Evolutionary conservation across 495 filamentous ascomycete species (phyloP).

Genomic region (Tuber indicum): DNA sequence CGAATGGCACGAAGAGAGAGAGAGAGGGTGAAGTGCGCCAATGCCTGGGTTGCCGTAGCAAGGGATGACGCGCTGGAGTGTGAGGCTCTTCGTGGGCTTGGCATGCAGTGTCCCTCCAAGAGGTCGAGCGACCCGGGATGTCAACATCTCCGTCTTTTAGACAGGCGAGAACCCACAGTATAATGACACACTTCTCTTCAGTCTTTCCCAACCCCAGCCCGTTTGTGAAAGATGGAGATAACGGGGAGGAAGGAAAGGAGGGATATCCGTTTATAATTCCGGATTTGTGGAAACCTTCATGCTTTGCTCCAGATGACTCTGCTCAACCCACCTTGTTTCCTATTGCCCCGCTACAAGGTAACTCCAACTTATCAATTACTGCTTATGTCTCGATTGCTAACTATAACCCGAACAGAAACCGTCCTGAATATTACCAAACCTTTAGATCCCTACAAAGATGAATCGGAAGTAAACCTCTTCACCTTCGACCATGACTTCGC

Average conservation of each 20-base stretch:
- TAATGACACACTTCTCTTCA: conserved; percentile 29
- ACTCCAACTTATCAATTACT: conserved; percentile 9
- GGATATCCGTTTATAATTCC: conserved; percentile 66
- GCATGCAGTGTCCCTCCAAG: background rate
- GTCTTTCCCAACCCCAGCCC: conserved; percentile 18
- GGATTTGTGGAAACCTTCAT: conserved; percentile 55
- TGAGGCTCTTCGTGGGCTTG: conserved; percentile 12
- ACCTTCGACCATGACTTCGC: conserved; percentile 32
- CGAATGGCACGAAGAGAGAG: background rate
- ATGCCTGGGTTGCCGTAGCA: background rate
- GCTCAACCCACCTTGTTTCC: conserved; percentile 32
- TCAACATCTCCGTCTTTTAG: background rate
- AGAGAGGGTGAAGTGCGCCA: background rate
- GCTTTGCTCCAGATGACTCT: conserved; percentile 39
- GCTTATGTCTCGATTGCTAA: background rate
- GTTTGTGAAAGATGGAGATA: background rate
- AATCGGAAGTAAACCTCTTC: conserved; percentile 24
- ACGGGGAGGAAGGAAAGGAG: background rate
- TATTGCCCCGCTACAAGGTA: conserved; percentile 33
- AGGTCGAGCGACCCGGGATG: background rate
- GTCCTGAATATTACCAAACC: conserved; percentile 15
- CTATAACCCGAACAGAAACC: conserved; percentile 7
- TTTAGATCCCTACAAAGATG: background rate
- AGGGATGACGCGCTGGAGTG: background rate
- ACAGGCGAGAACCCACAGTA: background rate